These are phyloP conservation scores for Coniella vitis DNA, from an alignment of 2,329 filamentous ascomycete genomes.

Conservation along the genomic window DNA sequence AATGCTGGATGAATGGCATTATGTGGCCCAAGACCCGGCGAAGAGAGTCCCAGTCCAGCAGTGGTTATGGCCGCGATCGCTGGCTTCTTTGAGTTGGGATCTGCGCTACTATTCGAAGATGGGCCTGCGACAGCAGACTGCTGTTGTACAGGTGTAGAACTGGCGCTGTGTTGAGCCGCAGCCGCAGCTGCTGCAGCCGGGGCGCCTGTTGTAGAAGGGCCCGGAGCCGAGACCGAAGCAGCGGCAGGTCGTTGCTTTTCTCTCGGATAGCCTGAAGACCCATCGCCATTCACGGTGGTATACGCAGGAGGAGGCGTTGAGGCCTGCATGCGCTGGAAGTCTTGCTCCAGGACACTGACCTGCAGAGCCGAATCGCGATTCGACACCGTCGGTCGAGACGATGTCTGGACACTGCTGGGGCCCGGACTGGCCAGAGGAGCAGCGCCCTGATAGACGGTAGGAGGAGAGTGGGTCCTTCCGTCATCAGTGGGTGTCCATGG, in stretches of 20 bases:
- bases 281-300: slow-evolving; percentile 60
- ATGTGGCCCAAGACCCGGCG: slow-evolving; percentile 38
- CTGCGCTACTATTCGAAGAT: slow-evolving; percentile 16
- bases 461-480: slow-evolving; percentile 79
- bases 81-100: slow-evolving; percentile 22
- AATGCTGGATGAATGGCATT: slow-evolving; percentile 78
- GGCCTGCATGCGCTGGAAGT: slow-evolving; percentile 74
- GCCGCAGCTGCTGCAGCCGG: slow-evolving; percentile 6
- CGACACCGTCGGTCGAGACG: slow-evolving; percentile 19
- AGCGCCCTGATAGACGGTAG: slow-evolving; percentile 83
- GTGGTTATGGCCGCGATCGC: slow-evolving; percentile 23
- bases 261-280: slow-evolving; percentile 59
- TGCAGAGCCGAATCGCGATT: slow-evolving; percentile 33
- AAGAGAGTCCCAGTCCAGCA: slow-evolving; percentile 31
- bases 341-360: slow-evolving; percentile 72
- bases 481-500: slow-evolving; percentile 95
- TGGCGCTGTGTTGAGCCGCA: slow-evolving; percentile 17
- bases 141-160: slow-evolving; percentile 23
- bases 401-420: slow-evolving; percentile 39
- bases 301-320: slow-evolving; percentile 94
- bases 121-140: slow-evolving; percentile 15
- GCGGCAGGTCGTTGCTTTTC: slow-evolving; percentile 62
- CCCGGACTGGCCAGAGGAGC: slow-evolving; percentile 59
- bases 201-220: no score
- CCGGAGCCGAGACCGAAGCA: background rate